Base-by-base conservation (phyloP, 2,329 filamentous ascomycete genomes). In the Trichoderma sp. region DNA sequence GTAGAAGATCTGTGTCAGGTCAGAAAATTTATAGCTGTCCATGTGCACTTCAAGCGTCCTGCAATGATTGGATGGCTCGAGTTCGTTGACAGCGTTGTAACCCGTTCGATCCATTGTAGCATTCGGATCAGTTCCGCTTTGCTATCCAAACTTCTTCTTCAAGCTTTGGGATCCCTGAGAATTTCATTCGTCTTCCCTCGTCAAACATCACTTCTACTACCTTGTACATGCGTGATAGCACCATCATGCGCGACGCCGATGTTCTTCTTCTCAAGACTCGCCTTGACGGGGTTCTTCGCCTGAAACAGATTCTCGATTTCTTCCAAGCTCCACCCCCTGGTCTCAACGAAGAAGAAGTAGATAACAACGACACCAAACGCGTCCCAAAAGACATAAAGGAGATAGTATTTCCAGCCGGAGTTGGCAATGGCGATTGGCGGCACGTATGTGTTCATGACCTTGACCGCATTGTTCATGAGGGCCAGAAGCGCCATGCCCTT, bases 371-470 rank as follows among this genome's bases (percentile, higher is more conserved):
- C 41, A 6, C 55, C 55, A 45, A 57, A 57, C 17, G 55, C 55
- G 24, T 57, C 55, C 55, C 55, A 57, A 45, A 57, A 57, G 24
- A 57, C 41, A 15, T 57, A 57, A 6, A 57, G 41, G 24, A 57
- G 41, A 28, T 57, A 57, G 7, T 57, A 57, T 57, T 19, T 57
- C 55, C 55, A 57, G 19, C 55, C 55, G 10, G 55, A 30, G 19
- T 57, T 57, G 41, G 55, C 55, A 24, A 57, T 57, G 55, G 55
- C 55, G 21, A 57, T 57, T 7, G 41, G 55, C 1, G 55, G 55
- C 19, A 57, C 55, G 12, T 57, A 57, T 19, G 55, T 57, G 3
- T 57, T 57, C 55, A 57, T 57, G 24, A 57, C 55, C 55, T 57
- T 57, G 41, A 57, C 55, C 7, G 55, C 55, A 21, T 57, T 57